Base-by-base conservation (phyloP, 1,139 yeast genomes). In the Yarrowia galli region DNA sequence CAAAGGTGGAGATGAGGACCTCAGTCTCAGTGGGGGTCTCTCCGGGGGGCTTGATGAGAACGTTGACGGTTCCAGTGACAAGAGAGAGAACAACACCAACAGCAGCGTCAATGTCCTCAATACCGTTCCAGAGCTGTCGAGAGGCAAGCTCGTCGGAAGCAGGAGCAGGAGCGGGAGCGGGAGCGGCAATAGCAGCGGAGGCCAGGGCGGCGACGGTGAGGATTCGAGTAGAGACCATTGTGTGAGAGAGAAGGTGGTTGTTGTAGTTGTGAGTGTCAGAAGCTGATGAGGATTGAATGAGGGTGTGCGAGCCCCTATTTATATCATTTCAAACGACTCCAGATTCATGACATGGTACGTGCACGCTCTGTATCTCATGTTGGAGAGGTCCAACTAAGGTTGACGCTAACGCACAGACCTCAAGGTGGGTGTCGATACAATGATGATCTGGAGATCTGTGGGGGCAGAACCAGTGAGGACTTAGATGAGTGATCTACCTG, bases 31-130 rank as follows among this genome's bases (percentile, higher is more conserved):
- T 25, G 56, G 66, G 56, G 56, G 46, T 35, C 46, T 46, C 56
- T 56, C n/a, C n/a, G 48, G 66, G 66, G 36, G 66, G 56, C 56
- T 61, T 46, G 66, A 61, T 48, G 38, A 61, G 56, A 13, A 46
- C 56, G 56, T 61, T 25, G 38, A 61, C 56, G 23, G 66, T 61
- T 16, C 56, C 54, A 18, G 23, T 9, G 16, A 61, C 56, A 16
- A 61, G 66, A 48, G 56, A 28, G 4, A 46, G 56, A 16, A 61
- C 66, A 16, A 46, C 36, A 25, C 38, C 66, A 38, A 61, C 66
- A 22, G 10, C 56, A 9, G 54, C 46, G 22, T 61, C 66, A 36
- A 61, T 18, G 25, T 61, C 66, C 54, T 46, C 45, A 3, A 48
- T 61, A 3, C 22, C 66, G 46, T 46, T 48, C 46, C 36, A 36